phyloP scores from a whole-genome alignment of 441 rosid genomes.

The Adansonia gregorii region DNA sequence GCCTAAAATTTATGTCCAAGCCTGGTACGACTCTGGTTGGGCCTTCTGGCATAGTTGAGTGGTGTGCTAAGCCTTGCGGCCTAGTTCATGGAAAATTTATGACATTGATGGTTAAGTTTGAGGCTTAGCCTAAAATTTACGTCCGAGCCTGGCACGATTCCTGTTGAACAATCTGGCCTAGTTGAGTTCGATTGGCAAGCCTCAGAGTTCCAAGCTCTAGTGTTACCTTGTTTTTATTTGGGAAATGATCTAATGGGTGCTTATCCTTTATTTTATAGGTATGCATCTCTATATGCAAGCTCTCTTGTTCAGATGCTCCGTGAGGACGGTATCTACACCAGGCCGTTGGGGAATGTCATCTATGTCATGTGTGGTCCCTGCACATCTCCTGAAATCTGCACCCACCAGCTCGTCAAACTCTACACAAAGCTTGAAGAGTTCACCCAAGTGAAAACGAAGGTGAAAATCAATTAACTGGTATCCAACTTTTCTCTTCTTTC shows the following conservation, averaged over 20 bases:
- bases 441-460: slow-evolving; percentile 19
- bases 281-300: slow-evolving; percentile 65
- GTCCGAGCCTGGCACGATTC: background rate
- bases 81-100: background rate
- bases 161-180: background rate
- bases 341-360: slow-evolving; percentile 89
- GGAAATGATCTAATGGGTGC: background rate
- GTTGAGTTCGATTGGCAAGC: background rate
- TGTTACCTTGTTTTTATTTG: background rate
- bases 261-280: slow-evolving; percentile 42
- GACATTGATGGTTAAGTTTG: background rate
- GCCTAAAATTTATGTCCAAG: background rate
- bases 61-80: background rate
- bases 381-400: slow-evolving; percentile 69
- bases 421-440: slow-evolving; percentile 60
- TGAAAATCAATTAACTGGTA: background rate
- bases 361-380: slow-evolving; percentile 93
- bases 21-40: background rate
- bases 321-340: slow-evolving; percentile 73
- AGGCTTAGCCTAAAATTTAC: background rate
- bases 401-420: slow-evolving; percentile 59
- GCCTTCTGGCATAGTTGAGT: background rate
- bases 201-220: background rate
- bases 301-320: slow-evolving; percentile 71
- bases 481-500: background rate